Percentiles rank a stretch among this genome's conserved stretches.
Conservation (phyloP, 768 basidiomycete species). For the Rhizopogon vinicolor region DNA sequence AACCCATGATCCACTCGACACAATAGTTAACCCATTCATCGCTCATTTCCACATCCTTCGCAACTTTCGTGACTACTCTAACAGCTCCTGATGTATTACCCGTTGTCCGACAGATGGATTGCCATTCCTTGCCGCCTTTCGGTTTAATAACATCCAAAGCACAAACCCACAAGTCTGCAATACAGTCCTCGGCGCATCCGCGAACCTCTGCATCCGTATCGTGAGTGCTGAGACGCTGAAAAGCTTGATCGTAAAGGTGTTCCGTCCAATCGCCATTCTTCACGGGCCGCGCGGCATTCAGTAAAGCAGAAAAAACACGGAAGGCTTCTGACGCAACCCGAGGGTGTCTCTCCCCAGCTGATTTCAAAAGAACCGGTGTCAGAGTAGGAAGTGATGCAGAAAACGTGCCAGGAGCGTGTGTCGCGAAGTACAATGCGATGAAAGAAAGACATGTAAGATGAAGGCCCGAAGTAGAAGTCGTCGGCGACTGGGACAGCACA, state of each 20-base stretch:
- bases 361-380: slow-evolving; percentile 70
- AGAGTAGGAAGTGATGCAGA: slow-evolving; percentile 56
- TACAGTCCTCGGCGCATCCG: slow-evolving; percentile 71
- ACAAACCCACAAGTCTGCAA: slow-evolving; percentile 85
- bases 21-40: slow-evolving; percentile 81
- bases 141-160: slow-evolving; percentile 67
- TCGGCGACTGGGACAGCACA: slow-evolving; percentile 62
- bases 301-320: slow-evolving; percentile 78
- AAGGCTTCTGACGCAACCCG: slow-evolving; percentile 87
- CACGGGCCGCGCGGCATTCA: slow-evolving; percentile 70
- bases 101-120: slow-evolving; percentile 63
- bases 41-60: slow-evolving; percentile 61
- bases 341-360: slow-evolving; percentile 79
- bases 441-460: slow-evolving; percentile 85
- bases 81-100: slow-evolving; percentile 76
- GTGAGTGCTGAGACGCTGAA: slow-evolving; percentile 63
- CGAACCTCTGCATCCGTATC: slow-evolving; percentile 94
- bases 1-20: slow-evolving; percentile 68
- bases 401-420: slow-evolving; percentile 56
- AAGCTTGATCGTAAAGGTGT: slow-evolving; percentile 69
- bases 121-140: slow-evolving; percentile 76
- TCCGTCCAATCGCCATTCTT: slow-evolving; percentile 65
- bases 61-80: slow-evolving; percentile 80
- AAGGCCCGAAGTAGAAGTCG: slow-evolving; percentile 75
- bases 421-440: slow-evolving; percentile 76